Conservation (phyloP, 1,284 basidiomycete genomes). For the Ustilago trichophora region DNA sequence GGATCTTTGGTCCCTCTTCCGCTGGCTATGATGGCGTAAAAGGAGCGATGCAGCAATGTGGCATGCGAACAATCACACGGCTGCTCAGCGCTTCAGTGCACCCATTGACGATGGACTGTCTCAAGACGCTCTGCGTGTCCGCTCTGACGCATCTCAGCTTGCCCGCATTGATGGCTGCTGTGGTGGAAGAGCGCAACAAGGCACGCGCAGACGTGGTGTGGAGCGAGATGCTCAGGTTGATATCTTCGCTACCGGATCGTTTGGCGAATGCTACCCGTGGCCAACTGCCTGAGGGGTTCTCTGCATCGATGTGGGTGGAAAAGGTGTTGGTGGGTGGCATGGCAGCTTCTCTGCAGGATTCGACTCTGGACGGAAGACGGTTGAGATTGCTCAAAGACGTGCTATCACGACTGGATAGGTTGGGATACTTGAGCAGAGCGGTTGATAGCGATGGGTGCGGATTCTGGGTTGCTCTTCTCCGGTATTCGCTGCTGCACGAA, state of each 20-base stretch:
- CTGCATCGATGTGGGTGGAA: conserved; percentile 1
- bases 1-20: conserved; percentile 18
- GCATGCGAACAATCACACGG: conserved; percentile 8
- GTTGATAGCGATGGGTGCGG: conserved; percentile 5
- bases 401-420: conserved; percentile 10
- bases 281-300: background rate
- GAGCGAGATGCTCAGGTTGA: conserved; percentile 20
- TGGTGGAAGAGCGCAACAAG: conserved; percentile 1
- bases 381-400: conserved; percentile 7
- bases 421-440: conserved; percentile 14
- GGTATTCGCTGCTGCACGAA: background rate
- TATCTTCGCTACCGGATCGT: conserved; percentile 18
- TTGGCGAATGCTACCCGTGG: conserved; percentile 29
- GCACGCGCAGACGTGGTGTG: conserved; percentile 23
- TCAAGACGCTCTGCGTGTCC: conserved; percentile 2
- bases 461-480: conserved; percentile 21
- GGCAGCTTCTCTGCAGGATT: background rate
- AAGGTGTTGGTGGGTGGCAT: conserved; percentile 16
- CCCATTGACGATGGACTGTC: background rate
- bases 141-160: conserved; percentile 9
- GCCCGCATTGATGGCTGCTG: background rate
- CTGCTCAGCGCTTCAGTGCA: conserved; percentile 5
- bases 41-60: conserved; percentile 20
- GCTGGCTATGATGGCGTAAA: background rate
- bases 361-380: background rate